Conservation (phyloP, 257 asterid species). For the Salvia miltiorrhiza region DNA sequence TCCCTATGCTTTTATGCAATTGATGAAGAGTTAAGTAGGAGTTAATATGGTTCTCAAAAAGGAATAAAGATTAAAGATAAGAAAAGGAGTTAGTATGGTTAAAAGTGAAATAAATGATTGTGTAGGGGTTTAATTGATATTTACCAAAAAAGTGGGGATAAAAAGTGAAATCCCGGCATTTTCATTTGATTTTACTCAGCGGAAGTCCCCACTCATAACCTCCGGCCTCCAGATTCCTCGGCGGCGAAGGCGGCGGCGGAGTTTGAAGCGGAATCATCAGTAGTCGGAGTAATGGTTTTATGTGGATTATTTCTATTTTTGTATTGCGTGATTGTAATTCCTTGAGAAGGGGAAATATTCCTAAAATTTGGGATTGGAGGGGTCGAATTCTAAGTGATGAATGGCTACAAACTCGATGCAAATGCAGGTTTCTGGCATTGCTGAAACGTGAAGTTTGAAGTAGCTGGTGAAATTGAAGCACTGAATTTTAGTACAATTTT, state of each 20-base stretch:
- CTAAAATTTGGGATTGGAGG: neutral
- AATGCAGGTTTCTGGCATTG: neutral
- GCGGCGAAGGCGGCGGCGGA: neutral
- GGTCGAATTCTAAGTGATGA: neutral
- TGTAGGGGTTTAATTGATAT: neutral
- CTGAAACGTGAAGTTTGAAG: neutral
- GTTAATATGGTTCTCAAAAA: no score
- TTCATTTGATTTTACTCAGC: conserved; percentile 3
- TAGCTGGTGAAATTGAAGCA: neutral
- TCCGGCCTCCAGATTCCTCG: neutral
- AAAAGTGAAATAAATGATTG: no score
- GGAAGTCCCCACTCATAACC: neutral
- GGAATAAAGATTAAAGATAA: no score
- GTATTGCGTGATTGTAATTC: neutral
- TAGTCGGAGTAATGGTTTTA: neutral
- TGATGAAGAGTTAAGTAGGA: no score
- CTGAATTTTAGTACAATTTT: neutral
- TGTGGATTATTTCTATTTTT: neutral
- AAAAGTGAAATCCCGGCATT: neutral
- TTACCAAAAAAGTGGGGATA: neutral
- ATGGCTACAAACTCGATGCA: neutral
- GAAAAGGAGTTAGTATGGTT: no score
- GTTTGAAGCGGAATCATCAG: neutral
- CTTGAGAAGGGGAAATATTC: neutral
- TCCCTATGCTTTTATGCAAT: no score